A percentile compares a stretch with the other conserved stretches of the same genome.
phyloP scores from a whole-genome alignment of 805 yeast genomes.

The Wickerhamomyces tratensis region DNA sequence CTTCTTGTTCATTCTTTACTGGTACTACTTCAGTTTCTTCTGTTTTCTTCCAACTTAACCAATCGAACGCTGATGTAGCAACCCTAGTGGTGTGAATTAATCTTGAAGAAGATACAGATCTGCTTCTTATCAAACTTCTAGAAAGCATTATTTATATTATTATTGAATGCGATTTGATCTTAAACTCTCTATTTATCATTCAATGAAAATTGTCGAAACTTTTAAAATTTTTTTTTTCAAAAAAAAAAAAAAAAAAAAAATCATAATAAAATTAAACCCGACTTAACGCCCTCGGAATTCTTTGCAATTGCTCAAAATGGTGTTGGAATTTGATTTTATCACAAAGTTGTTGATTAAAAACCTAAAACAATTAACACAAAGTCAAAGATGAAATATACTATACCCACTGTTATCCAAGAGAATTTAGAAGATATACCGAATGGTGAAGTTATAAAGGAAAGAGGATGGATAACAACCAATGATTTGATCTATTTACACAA shows the following conservation, averaged over 20 bases:
- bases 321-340: no score
- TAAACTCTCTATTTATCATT: no score
- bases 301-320: background rate
- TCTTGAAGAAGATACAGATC: background rate
- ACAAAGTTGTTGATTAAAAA: no score
- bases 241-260: no score
- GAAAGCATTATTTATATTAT: background rate
- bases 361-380: background rate
- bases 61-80: background rate
- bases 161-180: no score
- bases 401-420: slow-evolving; percentile 3
- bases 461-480: slow-evolving; percentile 19
- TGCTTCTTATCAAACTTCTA: background rate
- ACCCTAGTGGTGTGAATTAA: background rate
- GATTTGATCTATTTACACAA: slow-evolving; percentile 15
- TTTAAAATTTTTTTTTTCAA: no score
- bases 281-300: no score
- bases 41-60: background rate
- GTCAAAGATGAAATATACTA: slow-evolving; percentile 3
- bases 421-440: slow-evolving; percentile 6
- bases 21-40: background rate
- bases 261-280: no score
- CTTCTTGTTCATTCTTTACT: background rate
- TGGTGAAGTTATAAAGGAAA: slow-evolving; percentile 3
- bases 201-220: no score